Percentiles rank a stretch among this genome's conserved stretches.
phyloP scores from a whole-genome alignment of 2,329 filamentous ascomycete species.

The Exophiala spinifera region DNA sequence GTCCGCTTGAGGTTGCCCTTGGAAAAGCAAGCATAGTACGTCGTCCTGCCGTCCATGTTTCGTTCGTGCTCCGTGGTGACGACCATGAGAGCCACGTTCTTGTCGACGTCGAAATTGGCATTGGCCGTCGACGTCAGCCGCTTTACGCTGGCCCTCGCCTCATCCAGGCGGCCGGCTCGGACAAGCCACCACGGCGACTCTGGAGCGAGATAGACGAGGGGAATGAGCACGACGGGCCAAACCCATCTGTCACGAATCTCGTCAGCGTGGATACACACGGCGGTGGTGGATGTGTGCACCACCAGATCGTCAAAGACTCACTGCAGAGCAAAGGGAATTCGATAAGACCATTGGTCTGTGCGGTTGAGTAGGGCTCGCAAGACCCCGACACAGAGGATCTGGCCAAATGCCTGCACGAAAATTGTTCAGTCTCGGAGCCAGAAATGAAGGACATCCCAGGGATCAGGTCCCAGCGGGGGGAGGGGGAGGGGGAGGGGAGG shows the following conservation, averaged over 20 bases:
- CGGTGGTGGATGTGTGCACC: no score
- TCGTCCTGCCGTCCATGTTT: slow-evolving; percentile 21
- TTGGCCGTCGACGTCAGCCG: slow-evolving; percentile 29
- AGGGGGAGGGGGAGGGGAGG: neutral
- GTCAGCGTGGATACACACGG: no score
- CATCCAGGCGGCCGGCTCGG: slow-evolving; percentile 33
- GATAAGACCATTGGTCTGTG: slow-evolving; percentile 12
- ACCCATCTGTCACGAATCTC: slow-evolving; percentile 34
- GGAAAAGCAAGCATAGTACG: slow-evolving; percentile 33
- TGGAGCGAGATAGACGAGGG: slow-evolving; percentile 41
- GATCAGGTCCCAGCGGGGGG: no score
- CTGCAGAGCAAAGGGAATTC: slow-evolving; percentile 40
- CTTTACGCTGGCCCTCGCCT: slow-evolving; percentile 33
- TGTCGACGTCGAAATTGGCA: slow-evolving; percentile 28
- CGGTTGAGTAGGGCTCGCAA: slow-evolving; percentile 16
- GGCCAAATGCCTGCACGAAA: slow-evolving; percentile 50
- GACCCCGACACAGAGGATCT: slow-evolving; percentile 47
- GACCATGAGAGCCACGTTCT: slow-evolving; percentile 37
- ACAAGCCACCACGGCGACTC: slow-evolving; percentile 40
- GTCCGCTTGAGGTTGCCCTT: slow-evolving; percentile 38
- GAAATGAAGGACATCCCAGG: no score
- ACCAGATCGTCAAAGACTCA: no score
- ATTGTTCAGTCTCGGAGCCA: no score
- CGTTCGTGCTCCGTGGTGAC: slow-evolving; percentile 38
- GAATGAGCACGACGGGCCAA: slow-evolving; percentile 46